phyloP scores from a whole-genome alignment of 768 basidiomycete genomes.

The Russula sp. region DNA sequence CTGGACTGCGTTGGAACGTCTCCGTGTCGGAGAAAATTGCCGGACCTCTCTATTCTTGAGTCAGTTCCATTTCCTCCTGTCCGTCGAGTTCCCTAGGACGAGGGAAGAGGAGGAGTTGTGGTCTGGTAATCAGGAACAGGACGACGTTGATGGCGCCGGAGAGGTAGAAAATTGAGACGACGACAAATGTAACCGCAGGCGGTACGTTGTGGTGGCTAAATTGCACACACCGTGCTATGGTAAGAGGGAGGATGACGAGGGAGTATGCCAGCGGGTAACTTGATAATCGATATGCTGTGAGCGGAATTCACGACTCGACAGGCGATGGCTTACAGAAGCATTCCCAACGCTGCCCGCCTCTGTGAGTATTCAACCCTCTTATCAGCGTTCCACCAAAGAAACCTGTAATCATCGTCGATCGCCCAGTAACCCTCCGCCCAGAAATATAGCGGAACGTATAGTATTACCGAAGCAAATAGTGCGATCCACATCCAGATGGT shows the following conservation, averaged over 20 bases:
- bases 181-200: constrained; percentile 38
- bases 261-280: background rate
- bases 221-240: background rate
- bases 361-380: constrained; percentile 4
- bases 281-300: background rate
- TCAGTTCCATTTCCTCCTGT: background rate
- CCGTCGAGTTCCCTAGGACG: background rate
- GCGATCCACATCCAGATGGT: background rate
- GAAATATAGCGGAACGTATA: too few relatives aligned
- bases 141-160: constrained; percentile 45
- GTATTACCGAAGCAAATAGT: background rate
- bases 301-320: background rate
- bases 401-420: constrained; percentile 36
- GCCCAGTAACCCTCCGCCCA: too few relatives aligned
- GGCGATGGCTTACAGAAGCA: constrained; percentile 35
- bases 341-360: constrained; percentile 14
- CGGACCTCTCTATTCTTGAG: background rate
- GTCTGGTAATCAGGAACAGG: constrained; percentile 41
- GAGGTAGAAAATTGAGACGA: constrained; percentile 15
- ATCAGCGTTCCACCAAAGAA: constrained; percentile 27
- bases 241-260: background rate
- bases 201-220: constrained; percentile 34
- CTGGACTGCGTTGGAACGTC: background rate
- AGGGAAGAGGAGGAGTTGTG: constrained; percentile 38
- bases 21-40: background rate